These are phyloP conservation scores for Alternaria arborescens DNA, from an alignment of 2,329 filamentous ascomycete species.

Conservation along the genomic window DNA sequence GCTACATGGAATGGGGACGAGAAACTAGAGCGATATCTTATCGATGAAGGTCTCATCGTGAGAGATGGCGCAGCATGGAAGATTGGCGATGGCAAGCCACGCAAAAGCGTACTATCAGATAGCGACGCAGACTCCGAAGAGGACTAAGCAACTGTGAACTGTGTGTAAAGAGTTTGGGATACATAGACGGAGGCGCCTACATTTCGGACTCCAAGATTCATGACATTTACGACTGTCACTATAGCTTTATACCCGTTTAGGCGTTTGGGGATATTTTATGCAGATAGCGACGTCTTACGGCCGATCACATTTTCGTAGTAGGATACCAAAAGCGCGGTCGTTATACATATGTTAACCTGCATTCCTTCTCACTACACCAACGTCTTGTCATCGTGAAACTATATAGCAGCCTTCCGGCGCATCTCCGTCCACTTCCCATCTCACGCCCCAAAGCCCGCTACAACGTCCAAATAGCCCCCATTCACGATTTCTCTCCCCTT, in stretches of 20 bases:
- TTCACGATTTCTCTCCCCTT: not conserved
- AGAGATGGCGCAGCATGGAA: constrained; percentile 39
- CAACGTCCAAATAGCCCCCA: not conserved
- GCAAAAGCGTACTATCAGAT: constrained; percentile 8
- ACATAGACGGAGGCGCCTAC: not conserved
- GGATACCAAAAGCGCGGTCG: not conserved
- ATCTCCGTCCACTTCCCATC: not conserved
- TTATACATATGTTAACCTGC: not conserved
- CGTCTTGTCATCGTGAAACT: not conserved
- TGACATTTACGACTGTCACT: not conserved
- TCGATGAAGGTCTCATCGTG: constrained; percentile 50
- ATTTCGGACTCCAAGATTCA: not conserved
- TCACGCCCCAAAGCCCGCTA: not conserved
- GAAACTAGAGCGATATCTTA: constrained; percentile 51
- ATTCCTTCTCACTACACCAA: not conserved
- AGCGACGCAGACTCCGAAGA: constrained; percentile 26
- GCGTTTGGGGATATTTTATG: not conserved
- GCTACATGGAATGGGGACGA: constrained; percentile 39
- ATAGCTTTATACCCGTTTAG: constrained; percentile 12
- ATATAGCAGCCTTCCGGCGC: not conserved
- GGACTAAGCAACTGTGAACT: constrained; percentile 9
- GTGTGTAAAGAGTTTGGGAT: not conserved
- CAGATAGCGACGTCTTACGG: not conserved
- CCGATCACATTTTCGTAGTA: not conserved
- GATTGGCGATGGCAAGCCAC: constrained; percentile 45